These are phyloP conservation scores for Oehlia diaphana DNA, from an alignment of 192 early-diverging fungal species.

Conservation along the genomic window DNA sequence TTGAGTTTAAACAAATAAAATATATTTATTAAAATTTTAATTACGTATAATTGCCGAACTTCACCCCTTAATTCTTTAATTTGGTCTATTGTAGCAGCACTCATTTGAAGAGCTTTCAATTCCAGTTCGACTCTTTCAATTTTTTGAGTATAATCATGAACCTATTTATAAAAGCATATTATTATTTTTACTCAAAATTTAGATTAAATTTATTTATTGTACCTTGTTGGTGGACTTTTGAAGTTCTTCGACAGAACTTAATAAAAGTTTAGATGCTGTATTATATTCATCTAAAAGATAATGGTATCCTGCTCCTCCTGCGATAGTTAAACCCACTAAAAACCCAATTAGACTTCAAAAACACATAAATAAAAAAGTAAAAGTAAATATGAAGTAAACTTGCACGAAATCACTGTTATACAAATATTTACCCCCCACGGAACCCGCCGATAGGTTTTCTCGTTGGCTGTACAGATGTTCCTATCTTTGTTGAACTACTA, in stretches of 20 bases:
- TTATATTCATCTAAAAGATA: conserved; percentile 89
- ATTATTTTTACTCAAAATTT: not conserved
- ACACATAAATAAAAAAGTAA: not conserved
- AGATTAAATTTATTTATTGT: conserved; percentile 7
- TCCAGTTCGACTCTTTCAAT: conserved; percentile 76
- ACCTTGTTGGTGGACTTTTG: conserved; percentile 77
- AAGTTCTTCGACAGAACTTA: conserved; percentile 78
- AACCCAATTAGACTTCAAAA: conserved; percentile 71
- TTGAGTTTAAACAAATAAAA: not conserved
- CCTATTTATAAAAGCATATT: conserved; percentile 35
- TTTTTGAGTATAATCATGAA: conserved; percentile 72
- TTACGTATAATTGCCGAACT: conserved; percentile 54
- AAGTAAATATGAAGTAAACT: not conserved
- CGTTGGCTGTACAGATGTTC: conserved; percentile 4
- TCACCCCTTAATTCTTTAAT: conserved; percentile 49
- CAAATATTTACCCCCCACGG: conserved; percentile 3
- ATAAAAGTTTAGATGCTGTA: conserved; percentile 63
- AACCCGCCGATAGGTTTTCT: conserved; percentile 14
- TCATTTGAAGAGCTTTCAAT: conserved; percentile 53
- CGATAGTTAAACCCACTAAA: conserved; percentile 69
- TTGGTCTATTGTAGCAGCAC: conserved; percentile 62
- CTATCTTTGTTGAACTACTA: not conserved
- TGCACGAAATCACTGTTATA: not conserved
- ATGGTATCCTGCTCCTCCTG: conserved; percentile 76
- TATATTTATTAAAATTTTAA: not conserved